phyloP scores from a whole-genome alignment of 2,329 filamentous ascomycete species.

The Arthroderma uncinatum region DNA sequence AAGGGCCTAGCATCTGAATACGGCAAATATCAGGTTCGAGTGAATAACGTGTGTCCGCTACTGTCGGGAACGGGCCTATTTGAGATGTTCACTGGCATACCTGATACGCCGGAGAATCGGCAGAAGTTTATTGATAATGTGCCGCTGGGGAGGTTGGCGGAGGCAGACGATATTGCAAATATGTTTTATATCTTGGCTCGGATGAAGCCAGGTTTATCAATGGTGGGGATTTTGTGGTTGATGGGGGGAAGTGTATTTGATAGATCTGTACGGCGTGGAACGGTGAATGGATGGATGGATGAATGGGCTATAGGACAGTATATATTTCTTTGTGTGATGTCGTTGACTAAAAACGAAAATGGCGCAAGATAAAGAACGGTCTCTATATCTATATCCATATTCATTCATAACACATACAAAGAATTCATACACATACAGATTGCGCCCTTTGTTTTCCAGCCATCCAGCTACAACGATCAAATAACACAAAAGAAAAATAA shows the following conservation, averaged over 20 bases:
- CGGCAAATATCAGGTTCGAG: slow-evolving; percentile 58
- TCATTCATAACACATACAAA: slow-evolving; percentile 4
- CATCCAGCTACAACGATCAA: neutral
- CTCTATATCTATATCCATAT: slow-evolving; percentile 2
- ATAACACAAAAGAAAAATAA: neutral
- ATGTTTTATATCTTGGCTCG: slow-evolving; percentile 58
- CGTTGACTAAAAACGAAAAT: slow-evolving; percentile 1
- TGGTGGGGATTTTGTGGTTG: slow-evolving; percentile 57
- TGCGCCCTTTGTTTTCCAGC: neutral
- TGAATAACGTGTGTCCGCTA: slow-evolving; percentile 61
- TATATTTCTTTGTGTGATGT: neutral
- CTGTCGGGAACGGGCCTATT: slow-evolving; percentile 56
- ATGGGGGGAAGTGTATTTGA: slow-evolving; percentile 41
- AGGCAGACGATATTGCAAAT: slow-evolving; percentile 54
- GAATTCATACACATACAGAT: neutral
- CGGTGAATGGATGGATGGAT: no score
- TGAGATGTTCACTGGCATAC: slow-evolving; percentile 33
- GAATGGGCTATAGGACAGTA: neutral
- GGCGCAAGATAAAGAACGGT: neutral
- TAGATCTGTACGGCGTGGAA: neutral
- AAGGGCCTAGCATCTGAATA: slow-evolving; percentile 63
- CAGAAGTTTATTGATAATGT: slow-evolving; percentile 36
- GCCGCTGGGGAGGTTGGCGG: slow-evolving; percentile 34
- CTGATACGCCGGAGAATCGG: slow-evolving; percentile 36
- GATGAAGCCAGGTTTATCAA: slow-evolving; percentile 63